Base-by-base conservation (phyloP, 2,329 filamentous ascomycete genomes). In the Colletotrichum sp. region DNA sequence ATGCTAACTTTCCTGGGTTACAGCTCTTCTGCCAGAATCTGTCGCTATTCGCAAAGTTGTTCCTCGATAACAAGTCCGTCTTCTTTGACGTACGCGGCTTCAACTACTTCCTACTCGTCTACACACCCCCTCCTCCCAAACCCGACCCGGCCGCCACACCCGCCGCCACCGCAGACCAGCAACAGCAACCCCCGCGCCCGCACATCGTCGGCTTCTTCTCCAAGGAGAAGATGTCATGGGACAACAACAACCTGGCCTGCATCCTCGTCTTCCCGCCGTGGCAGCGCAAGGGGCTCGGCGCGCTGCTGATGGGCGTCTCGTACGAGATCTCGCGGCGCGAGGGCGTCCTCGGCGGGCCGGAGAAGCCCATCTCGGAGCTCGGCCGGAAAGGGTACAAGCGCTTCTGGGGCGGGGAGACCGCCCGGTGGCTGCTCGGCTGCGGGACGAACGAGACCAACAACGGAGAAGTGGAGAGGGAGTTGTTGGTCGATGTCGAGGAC, bases 211-310 rank as follows among this genome's bases (percentile, higher is more conserved):
- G 97, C n/a, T 98, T 98, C 89, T 99, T 98, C 87, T 98, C 95
- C 78, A 98, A 99, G 83, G 97, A 99, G 85, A 98, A 98, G 84
- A 94, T 98, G 89, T 98, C 95, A 5, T 99, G 97, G 96, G 97
- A 99, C 81, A 96, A 96, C 81, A 98, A 99, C 85, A 99, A 98
- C 79, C 90, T 99, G 7, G 97, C 97, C 1, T 99, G 97, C 83
- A 99, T 99, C 79, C 89, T 98, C 8, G 91, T 98, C 19, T 98
- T 98, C 81, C 97, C 97, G 2, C 97, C 97, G 0, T 98, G 96
- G 92, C 96, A 98, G 85, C 93, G 94, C 78, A 96, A 95, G 78
- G 96, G 96, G 2, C 90, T 98, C 1, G 97, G 97, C 0, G 93
- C 95, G 68, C 87, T 98, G 67, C 89, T 99, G 36, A 98, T 99